Percentiles rank a stretch among this genome's conserved stretches.
Conservation (phyloP, 1,139 yeast species). For the Protomyces arabidopsidicola region DNA sequence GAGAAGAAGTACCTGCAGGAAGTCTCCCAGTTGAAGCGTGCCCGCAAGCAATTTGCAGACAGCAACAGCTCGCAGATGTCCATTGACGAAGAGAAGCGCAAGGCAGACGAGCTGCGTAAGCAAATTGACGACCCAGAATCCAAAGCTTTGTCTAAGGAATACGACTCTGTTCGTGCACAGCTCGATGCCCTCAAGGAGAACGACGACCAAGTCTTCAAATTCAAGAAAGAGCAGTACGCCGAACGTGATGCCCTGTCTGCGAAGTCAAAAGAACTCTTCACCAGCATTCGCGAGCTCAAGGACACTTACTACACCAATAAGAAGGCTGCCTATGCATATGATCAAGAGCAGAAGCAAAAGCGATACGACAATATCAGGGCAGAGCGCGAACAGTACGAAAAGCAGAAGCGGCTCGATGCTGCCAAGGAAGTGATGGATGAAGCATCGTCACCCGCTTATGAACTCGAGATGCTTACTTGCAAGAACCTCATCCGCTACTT, state of each 20-base stretch:
- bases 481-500: conserved; percentile 66
- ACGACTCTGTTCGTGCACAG: conserved; percentile 57
- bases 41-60: conserved; percentile 71
- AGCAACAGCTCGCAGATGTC: conserved; percentile 71
- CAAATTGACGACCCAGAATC: conserved; percentile 60
- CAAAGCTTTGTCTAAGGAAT: conserved; percentile 53
- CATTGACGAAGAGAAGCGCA: conserved; percentile 73
- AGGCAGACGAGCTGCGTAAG: conserved; percentile 70
- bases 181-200: conserved; percentile 56
- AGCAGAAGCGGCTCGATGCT: conserved; percentile 43
- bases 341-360: conserved; percentile 55
- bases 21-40: conserved; percentile 74
- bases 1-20: conserved; percentile 85
- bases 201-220: conserved; percentile 62
- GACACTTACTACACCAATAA: conserved; percentile 60
- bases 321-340: conserved; percentile 62
- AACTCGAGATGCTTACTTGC: conserved; percentile 65
- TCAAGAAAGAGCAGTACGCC: conserved; percentile 58
- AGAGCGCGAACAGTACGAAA: conserved; percentile 45
- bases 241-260: conserved; percentile 66
- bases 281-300: conserved; percentile 59
- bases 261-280: conserved; percentile 64
- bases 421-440: conserved; percentile 63
- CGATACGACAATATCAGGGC: conserved; percentile 54
- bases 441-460: conserved; percentile 75